These are phyloP conservation scores for Microdochium trichocladiopsis DNA, from an alignment of 2,329 filamentous ascomycete genomes.

Conservation along the genomic window DNA sequence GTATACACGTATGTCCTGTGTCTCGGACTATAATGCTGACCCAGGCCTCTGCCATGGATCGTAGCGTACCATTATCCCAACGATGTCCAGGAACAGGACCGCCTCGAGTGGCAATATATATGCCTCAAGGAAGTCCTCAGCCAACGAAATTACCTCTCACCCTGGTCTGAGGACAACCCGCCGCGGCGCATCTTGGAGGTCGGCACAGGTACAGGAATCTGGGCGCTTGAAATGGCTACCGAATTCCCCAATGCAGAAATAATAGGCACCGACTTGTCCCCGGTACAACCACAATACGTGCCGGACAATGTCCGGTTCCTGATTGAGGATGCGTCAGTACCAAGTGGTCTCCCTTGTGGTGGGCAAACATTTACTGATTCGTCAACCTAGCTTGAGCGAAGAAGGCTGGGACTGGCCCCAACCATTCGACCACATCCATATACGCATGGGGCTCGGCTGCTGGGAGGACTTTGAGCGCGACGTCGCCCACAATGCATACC, in stretches of 20 bases:
- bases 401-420: slow-evolving; percentile 46
- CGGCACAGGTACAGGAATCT: slow-evolving; percentile 42
- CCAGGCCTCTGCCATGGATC: neutral
- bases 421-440: slow-evolving; percentile 48
- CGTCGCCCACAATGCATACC: slow-evolving; percentile 44
- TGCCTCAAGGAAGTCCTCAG: slow-evolving; percentile 29
- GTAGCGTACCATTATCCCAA: slow-evolving; percentile 40
- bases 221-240: slow-evolving; percentile 63
- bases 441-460: slow-evolving; percentile 39
- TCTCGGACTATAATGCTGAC: neutral
- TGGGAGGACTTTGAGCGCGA: slow-evolving; percentile 40
- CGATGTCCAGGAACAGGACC: slow-evolving; percentile 31
- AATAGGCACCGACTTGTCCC: slow-evolving; percentile 59
- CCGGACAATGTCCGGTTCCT: slow-evolving; percentile 70
- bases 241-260: slow-evolving; percentile 51
- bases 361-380: slow-evolving; percentile 1
- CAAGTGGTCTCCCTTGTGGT: no score
- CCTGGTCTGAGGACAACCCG: slow-evolving; percentile 24
- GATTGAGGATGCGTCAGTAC: slow-evolving; percentile 56
- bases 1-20: slow-evolving; percentile 13
- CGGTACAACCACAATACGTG: slow-evolving; percentile 58
- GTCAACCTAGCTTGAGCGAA: slow-evolving; percentile 20
- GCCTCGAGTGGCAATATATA: slow-evolving; percentile 30
- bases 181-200: slow-evolving; percentile 30
- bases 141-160: slow-evolving; percentile 33